Base-by-base conservation (phyloP, 139 green algal species). In the Desmodesmus armatus region DNA sequence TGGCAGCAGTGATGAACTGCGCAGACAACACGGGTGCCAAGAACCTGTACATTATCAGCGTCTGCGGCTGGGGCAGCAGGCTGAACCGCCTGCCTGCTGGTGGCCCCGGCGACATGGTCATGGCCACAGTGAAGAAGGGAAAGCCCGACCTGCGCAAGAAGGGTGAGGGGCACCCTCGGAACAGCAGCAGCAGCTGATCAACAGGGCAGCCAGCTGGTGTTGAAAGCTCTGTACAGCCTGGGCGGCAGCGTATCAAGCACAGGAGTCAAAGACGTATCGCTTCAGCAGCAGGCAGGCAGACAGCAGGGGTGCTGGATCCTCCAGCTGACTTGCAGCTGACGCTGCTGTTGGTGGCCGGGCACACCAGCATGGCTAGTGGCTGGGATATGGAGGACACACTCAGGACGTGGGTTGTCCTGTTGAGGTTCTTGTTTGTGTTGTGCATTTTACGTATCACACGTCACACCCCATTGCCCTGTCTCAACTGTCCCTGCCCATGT, bases 121-220 rank as follows among this genome's bases (percentile, higher is more conserved):
- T 99, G 96, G 96, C 95, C 78, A 98, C 94, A n/a, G 96, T 99
- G 29, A 99, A 99, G 96, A 99, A 99, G 94, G 98, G 98, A 87
- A 99, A 99, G 96, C 98, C 98, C n/a, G 98, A 99, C 87, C 94
- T 99, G 74, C 90, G 98, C 78, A 99, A 99, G 94, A 99, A 99
- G 92, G 96, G 95, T 97, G 85, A 75, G 91, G 60, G 60, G 37
- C 0, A 60, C 41, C n/a, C 35, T n/a, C 25, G 37, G 78, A 62
- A 19, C 39, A 21, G 25, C 43, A 37, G 63, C 78, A 67, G 78
- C 63, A 77, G 63, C 27, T 43, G 71, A 29, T 41, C 35, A 41
- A 21, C 41, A 67, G 79, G 17, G 51, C 6, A 11, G 15, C 4
- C 33, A 83, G 37, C 55, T 58, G 49, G 27, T 39, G 76, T n/a